Evolutionary conservation across 495 filamentous ascomycete species (phyloP).

Genomic region (Talaromyces borbonicus): DNA sequence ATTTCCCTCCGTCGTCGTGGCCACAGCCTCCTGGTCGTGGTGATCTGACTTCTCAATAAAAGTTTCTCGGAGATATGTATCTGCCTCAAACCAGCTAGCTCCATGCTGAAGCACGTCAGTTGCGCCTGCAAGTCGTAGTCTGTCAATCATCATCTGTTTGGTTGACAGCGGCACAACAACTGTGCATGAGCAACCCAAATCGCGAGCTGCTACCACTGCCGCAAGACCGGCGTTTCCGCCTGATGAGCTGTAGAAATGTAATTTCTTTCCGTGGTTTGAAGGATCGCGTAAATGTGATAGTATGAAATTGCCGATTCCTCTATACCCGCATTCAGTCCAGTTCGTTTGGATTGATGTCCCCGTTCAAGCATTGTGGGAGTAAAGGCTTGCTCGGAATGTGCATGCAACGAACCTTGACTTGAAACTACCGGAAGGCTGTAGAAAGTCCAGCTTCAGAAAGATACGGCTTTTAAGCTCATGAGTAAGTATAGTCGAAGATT

Average conservation of each 20-base stretch:
- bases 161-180: slow-evolving; percentile 69
- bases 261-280: slow-evolving; percentile 18
- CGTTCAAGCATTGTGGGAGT: background rate
- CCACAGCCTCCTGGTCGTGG: slow-evolving; percentile 10
- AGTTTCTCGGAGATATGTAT: slow-evolving; percentile 51
- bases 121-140: slow-evolving; percentile 56
- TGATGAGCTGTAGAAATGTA: slow-evolving; percentile 77
- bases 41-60: slow-evolving; percentile 52
- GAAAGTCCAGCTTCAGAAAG: slow-evolving; percentile 82
- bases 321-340: slow-evolving; percentile 12
- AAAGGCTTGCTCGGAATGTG: background rate
- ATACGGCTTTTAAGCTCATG: slow-evolving; percentile 57
- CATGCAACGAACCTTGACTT: slow-evolving; percentile 62
- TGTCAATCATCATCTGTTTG: slow-evolving; percentile 55
- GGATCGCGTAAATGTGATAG: slow-evolving; percentile 35
- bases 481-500: too few relatives aligned
- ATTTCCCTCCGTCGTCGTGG: too few relatives aligned
- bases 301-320: slow-evolving; percentile 72
- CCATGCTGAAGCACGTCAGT: slow-evolving; percentile 60
- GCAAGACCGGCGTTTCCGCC: slow-evolving; percentile 90
- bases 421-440: slow-evolving; percentile 87
- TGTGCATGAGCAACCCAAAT: slow-evolving; percentile 54
- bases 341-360: background rate
- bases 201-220: slow-evolving; percentile 62
- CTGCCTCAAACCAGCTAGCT: slow-evolving; percentile 68